Evolutionary conservation across 1,139 yeast species (phyloP).

Genomic region (Eremothecium sinecaudum): DNA sequence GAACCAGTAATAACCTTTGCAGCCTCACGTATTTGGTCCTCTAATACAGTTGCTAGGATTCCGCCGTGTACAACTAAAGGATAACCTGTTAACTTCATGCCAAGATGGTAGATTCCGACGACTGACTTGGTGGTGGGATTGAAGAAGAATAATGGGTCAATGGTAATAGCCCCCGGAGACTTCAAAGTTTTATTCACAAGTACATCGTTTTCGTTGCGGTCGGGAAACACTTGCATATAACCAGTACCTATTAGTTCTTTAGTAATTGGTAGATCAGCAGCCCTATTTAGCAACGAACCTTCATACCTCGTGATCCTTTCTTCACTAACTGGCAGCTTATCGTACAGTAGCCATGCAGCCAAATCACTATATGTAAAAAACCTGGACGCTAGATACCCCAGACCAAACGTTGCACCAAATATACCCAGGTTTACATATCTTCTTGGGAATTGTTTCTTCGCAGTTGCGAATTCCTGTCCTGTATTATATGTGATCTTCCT

Average conservation of each 20-base stretch:
- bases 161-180: constrained; percentile 71
- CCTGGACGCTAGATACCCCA: constrained; percentile 28
- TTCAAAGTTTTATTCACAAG: constrained; percentile 35
- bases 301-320: constrained; percentile 29
- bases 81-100: constrained; percentile 73
- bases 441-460: constrained; percentile 8
- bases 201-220: constrained; percentile 29
- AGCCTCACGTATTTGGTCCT: constrained; percentile 50
- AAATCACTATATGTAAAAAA: constrained; percentile 30
- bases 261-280: constrained; percentile 42
- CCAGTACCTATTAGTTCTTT: constrained; percentile 31
- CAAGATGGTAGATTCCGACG: constrained; percentile 64
- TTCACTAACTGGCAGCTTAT: constrained; percentile 22
- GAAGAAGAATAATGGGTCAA: constrained; percentile 63
- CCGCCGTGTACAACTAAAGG: constrained; percentile 91
- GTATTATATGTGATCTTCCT: constrained; percentile 1
- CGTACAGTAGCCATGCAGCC: constrained; percentile 29
- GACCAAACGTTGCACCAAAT: constrained; percentile 25
- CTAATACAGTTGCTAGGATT: constrained; percentile 68
- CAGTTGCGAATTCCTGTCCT: constrained; percentile 12
- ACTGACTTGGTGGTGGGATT: constrained; percentile 49
- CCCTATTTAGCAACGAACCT: constrained; percentile 36
- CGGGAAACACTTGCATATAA: constrained; percentile 28
- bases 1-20: constrained; percentile 27
- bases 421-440: constrained; percentile 22